phyloP scores from a whole-genome alignment of 2,329 filamentous ascomycete genomes.

The Hymenoscyphus occultus region DNA sequence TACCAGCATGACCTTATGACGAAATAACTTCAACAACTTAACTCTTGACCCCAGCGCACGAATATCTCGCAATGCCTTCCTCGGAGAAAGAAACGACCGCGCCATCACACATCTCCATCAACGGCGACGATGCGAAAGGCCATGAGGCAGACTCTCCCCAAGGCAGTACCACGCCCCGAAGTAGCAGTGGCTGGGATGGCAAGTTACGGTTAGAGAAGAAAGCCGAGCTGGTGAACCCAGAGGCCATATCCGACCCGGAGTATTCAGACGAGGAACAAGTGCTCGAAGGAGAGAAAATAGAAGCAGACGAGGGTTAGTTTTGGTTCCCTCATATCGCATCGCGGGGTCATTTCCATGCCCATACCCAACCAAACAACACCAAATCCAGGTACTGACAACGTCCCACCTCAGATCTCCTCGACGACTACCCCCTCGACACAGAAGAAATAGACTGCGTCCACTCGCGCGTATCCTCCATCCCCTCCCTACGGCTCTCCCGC shows the following conservation, averaged over 20 bases:
- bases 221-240: constrained; percentile 69
- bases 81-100: constrained; percentile 26
- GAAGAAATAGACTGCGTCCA: constrained; percentile 91
- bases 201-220: constrained; percentile 74
- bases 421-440: constrained; percentile 57
- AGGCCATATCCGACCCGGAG: constrained; percentile 79
- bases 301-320: constrained; percentile 71
- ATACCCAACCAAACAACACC: too few relatives aligned
- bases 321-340: not conserved
- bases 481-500: constrained; percentile 74
- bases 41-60: not conserved
- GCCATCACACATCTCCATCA: constrained; percentile 30
- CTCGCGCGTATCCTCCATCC: constrained; percentile 75
- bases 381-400: constrained; percentile 10
- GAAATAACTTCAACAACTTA: not conserved
- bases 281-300: constrained; percentile 69
- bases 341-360: constrained; percentile 7
- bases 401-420: constrained; percentile 52
- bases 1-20: constrained; percentile 19
- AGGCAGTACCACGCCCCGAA: constrained; percentile 34
- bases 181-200: constrained; percentile 77
- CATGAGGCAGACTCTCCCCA: constrained; percentile 29
- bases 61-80: constrained; percentile 20
- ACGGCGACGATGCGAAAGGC: constrained; percentile 26
- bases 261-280: constrained; percentile 74